Percentiles rank a stretch among this genome's conserved stretches.
Conservation (phyloP, 1,284 basidiomycete genomes). For the Ganoderma sp. region DNA sequence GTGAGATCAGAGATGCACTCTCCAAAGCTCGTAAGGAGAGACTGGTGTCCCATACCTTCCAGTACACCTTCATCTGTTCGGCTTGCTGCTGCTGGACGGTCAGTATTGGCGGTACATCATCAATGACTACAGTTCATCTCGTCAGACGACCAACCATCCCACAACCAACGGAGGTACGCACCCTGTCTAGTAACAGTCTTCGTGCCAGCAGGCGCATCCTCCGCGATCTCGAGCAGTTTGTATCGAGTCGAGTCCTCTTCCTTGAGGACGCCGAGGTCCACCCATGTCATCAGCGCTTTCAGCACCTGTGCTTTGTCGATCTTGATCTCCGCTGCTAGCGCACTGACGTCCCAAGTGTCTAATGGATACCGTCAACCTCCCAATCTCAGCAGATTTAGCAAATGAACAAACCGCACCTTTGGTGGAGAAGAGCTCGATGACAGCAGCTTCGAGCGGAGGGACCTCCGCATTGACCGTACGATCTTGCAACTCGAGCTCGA, state of each 20-base stretch:
- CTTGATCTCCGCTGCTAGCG: constrained; percentile 68
- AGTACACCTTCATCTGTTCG: constrained; percentile 84
- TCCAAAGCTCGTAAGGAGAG: background rate
- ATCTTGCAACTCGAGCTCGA: constrained; percentile 84
- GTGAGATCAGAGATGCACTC: background rate
- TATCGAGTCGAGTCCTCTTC: constrained; percentile 66
- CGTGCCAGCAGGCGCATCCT: constrained; percentile 28
- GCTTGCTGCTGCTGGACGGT: constrained; percentile 78
- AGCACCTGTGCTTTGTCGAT: constrained; percentile 68
- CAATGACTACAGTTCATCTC: constrained; percentile 34
- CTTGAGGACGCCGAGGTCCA: constrained; percentile 79
- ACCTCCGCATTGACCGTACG: constrained; percentile 78
- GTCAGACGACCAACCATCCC: constrained; percentile 17
- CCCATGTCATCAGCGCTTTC: constrained; percentile 84
- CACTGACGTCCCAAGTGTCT: constrained; percentile 76
- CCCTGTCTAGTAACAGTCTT: constrained; percentile 34
- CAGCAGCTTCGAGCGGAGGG: constrained; percentile 85
- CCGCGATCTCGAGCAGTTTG: constrained; percentile 65
- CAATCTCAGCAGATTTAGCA: background rate
- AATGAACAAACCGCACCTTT: constrained; percentile 51
- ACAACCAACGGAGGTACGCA: background rate
- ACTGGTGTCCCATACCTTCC: constrained; percentile 64
- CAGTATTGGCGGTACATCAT: constrained; percentile 57
- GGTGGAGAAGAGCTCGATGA: constrained; percentile 85
- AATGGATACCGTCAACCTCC: constrained; percentile 15